These are phyloP conservation scores for Triticum urartu DNA, from an alignment of 176 grass and related monocot genomes.

Conservation along the genomic window DNA sequence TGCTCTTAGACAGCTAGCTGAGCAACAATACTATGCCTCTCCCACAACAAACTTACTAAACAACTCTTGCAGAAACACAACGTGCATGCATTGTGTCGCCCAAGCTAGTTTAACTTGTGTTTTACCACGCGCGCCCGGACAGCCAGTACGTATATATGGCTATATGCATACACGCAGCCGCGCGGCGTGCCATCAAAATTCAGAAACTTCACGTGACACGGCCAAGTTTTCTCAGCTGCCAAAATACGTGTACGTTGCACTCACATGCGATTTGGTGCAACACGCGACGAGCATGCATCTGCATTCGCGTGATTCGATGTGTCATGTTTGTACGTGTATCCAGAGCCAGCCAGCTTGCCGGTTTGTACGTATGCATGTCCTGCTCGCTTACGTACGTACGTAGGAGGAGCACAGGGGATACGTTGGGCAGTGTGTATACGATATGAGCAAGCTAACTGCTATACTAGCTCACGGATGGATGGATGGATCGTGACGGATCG, in stretches of 20 bases:
- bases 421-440: not conserved
- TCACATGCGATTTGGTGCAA: constrained; percentile 22
- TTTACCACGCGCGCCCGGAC: no score
- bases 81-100: no score
- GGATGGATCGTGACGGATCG: not conserved
- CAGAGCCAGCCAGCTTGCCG: not conserved
- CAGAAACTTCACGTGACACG: constrained; percentile 1
- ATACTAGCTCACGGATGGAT: not conserved
- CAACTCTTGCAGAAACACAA: no score
- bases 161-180: no score
- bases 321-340: not conserved
- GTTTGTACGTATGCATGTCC: not conserved
- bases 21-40: no score
- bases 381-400: not conserved
- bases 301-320: not conserved
- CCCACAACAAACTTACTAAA: no score
- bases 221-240: not conserved
- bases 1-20: no score
- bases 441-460: not conserved
- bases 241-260: not conserved
- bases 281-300: not conserved
- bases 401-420: not conserved
- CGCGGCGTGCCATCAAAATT: no score
- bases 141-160: no score
- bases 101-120: no score